Conservation (phyloP, 306 rosid species). For the Neltuma alba region DNA sequence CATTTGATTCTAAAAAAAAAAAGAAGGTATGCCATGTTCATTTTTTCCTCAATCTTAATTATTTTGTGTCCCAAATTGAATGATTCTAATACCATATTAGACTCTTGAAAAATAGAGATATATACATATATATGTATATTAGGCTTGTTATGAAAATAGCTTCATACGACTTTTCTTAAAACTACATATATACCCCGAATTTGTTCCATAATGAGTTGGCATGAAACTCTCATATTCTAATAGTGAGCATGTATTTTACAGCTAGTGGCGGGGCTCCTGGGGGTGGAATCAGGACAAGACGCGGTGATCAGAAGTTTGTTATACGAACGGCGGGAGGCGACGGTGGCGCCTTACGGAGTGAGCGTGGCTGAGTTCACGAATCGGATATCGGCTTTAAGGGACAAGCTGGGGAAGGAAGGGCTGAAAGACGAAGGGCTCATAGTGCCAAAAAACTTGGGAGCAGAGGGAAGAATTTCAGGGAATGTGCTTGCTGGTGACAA, state of each 20-base stretch:
- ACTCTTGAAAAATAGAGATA: no score
- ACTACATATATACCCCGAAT: no score
- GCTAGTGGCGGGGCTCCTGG: slow-evolving; percentile 82
- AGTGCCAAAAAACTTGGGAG: slow-evolving; percentile 43
- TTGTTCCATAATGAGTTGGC: no score
- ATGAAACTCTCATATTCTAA: no score
- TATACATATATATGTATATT: no score
- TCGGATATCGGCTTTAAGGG: slow-evolving; percentile 59
- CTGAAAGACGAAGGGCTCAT: slow-evolving; percentile 78
- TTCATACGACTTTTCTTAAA: background rate
- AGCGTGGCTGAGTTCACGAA: slow-evolving; percentile 69
- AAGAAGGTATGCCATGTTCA: no score
- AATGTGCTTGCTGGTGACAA: slow-evolving; percentile 64
- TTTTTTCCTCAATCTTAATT: no score
- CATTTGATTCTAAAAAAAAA: no score
- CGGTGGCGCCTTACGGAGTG: slow-evolving; percentile 53
- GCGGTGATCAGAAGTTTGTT: slow-evolving; percentile 68
- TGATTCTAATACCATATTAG: no score
- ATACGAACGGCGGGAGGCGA: slow-evolving; percentile 29
- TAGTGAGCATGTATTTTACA: background rate
- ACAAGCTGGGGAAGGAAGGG: slow-evolving; percentile 58
- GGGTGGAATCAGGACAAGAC: slow-evolving; percentile 80
- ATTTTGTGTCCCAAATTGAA: no score
- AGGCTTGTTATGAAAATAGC: no score
- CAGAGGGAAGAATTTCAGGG: slow-evolving; percentile 52